These are phyloP conservation scores for Coffea canephora DNA, from an alignment of 257 asterid species.

Conservation along the genomic window DNA sequence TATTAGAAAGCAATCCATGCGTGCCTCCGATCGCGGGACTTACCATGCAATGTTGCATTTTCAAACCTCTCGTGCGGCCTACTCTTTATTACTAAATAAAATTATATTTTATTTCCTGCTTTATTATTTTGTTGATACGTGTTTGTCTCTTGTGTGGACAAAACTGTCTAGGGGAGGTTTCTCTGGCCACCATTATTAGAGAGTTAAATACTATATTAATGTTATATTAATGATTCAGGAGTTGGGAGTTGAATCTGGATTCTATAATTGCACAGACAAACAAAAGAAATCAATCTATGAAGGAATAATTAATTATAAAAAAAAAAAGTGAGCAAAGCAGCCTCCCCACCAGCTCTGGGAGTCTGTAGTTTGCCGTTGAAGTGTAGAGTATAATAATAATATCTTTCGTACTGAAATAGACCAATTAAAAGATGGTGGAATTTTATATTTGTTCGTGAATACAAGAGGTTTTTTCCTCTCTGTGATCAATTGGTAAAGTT, in stretches of 20 bases:
- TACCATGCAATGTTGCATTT: neutral
- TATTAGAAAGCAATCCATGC: neutral
- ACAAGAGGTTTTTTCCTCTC: neutral
- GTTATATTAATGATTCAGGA: neutral
- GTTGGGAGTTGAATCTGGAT: conserved; percentile 14
- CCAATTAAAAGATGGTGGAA: neutral
- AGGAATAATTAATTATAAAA: neutral
- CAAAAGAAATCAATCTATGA: neutral
- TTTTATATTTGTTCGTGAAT: neutral
- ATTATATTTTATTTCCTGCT: neutral
- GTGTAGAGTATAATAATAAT: neutral
- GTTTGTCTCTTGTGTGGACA: neutral
- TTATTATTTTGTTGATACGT: neutral
- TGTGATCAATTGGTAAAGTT: neutral
- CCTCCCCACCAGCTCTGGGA: neutral
- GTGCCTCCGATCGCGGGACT: conserved; percentile 5
- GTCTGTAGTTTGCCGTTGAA: conserved; percentile 7
- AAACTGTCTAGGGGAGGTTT: neutral
- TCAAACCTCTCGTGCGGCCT: conserved; percentile 13
- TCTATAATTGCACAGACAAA: neutral
- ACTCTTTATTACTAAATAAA: neutral
- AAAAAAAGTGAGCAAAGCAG: neutral
- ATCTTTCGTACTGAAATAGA: neutral
- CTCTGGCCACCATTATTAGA: neutral
- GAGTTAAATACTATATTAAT: neutral